These are phyloP conservation scores for Tephrocybe sp. DNA, from an alignment of 768 basidiomycete species.

Conservation along the genomic window DNA sequence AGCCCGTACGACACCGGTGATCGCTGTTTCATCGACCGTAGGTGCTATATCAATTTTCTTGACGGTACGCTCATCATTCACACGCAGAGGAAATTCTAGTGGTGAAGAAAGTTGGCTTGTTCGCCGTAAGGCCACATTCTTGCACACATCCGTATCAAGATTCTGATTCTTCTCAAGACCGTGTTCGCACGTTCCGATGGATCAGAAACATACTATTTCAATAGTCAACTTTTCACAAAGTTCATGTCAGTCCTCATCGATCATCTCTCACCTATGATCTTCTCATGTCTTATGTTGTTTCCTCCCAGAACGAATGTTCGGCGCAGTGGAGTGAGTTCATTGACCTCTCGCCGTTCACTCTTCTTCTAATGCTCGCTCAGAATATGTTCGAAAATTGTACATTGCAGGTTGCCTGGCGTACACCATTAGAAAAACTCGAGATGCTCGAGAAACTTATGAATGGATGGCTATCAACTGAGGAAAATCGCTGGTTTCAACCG, in stretches of 20 bases:
- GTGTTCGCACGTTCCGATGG: slow-evolving; percentile 73
- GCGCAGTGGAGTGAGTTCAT: slow-evolving; percentile 56
- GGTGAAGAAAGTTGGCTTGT: slow-evolving; percentile 80
- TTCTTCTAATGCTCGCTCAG: slow-evolving; percentile 27
- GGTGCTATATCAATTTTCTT: slow-evolving; percentile 12
- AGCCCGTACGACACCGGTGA: slow-evolving; percentile 85
- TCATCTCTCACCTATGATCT: background rate
- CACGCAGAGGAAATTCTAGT: slow-evolving; percentile 60
- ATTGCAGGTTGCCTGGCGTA: slow-evolving; percentile 76
- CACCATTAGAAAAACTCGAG: slow-evolving; percentile 71
- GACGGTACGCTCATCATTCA: background rate
- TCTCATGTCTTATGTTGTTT: background rate
- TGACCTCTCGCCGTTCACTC: background rate
- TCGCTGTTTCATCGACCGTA: slow-evolving; percentile 72
- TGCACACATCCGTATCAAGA: slow-evolving; percentile 2
- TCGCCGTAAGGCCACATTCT: slow-evolving; percentile 48
- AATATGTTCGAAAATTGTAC: slow-evolving; percentile 69
- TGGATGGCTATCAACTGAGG: slow-evolving; percentile 75
- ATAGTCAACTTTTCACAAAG: slow-evolving; percentile 71
- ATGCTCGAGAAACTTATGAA: slow-evolving; percentile 66
- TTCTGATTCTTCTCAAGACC: slow-evolving; percentile 38
- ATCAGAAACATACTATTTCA: slow-evolving; percentile 80
- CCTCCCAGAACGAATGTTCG: slow-evolving; percentile 63
- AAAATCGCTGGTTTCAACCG: slow-evolving; percentile 78
- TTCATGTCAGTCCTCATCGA: slow-evolving; percentile 59